Evolutionary conservation across 2,329 filamentous ascomycete species (phyloP), one percentile per base, ranked within the genome.

Genomic region (Trichophyton verrucosum): DNA sequence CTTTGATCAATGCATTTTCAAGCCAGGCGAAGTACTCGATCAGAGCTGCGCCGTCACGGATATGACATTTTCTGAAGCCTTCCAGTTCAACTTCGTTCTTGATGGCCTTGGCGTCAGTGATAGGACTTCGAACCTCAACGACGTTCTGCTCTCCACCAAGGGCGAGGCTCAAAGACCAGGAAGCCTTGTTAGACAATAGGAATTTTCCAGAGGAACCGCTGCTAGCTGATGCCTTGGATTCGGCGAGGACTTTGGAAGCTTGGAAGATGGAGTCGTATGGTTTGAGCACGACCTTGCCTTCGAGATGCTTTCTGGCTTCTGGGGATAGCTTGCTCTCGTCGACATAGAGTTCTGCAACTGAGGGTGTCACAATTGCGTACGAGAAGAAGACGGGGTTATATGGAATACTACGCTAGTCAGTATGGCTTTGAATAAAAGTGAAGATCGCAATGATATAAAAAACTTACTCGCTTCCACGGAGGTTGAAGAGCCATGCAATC

Each of bases 371-470:
- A 47, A 94, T 82, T 51, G 92, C 92, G 69, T 97, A 99, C 15
- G 92, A 94, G 76, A 97, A 97, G 79, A 99, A 97, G 57, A 99
- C 94, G 0, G 94, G 94, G 71, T 99, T 99, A 77, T 94, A 99
- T 0, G 91, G 89, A 65, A 99, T 97, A 71, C 81, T 83, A 66
- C 44, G 27, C 13, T 15, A 60, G 63, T 67, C 51, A 64, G 61
- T 22, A 56, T 33, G 15, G 6, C 27, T 27, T 11, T 47, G 51
- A 58, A 60, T 44, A 7, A 55, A 55, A 55, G 15, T 17, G 33
- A 6, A 30, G 46, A 40, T 33, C 49, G 8, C 30, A 22, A 22
- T 24, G 22, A 24, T 57, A 49, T n/a, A 24, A 27, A 13, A 13
- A 27, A 46, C 80, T 65, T 75, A 82, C 81, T 97, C 94, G 72